These are phyloP conservation scores for Fusarium humuli DNA, from an alignment of 2,329 filamentous ascomycete genomes.

Conservation along the genomic window DNA sequence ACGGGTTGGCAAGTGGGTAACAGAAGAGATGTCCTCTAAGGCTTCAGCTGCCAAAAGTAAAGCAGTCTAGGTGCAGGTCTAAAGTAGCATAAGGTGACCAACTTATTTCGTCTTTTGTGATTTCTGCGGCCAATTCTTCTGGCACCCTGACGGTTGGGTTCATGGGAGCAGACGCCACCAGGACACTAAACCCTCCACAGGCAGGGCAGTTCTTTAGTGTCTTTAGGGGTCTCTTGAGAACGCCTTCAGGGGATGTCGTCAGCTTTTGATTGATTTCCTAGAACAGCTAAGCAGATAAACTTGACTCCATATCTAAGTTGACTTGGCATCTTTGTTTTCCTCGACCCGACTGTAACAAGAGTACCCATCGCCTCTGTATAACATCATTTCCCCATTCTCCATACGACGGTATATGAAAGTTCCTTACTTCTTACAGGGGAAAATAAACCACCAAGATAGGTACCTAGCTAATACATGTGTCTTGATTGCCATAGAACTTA, in stretches of 20 bases:
- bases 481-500: constrained; percentile 13
- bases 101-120: too few relatives aligned
- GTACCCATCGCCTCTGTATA: not conserved
- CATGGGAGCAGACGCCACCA: constrained; percentile 19
- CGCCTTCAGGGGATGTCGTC: constrained; percentile 2
- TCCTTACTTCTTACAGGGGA: constrained; percentile 6
- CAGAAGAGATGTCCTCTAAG: too few relatives aligned
- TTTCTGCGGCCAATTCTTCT: too few relatives aligned
- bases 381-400: not conserved
- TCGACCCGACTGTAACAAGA: constrained; percentile 1
- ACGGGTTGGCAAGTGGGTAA: not conserved
- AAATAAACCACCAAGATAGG: not conserved
- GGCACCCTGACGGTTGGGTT: not conserved
- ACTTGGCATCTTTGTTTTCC: constrained; percentile 9
- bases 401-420: not conserved
- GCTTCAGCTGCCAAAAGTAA: too few relatives aligned
- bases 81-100: too few relatives aligned
- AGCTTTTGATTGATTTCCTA: constrained; percentile 1
- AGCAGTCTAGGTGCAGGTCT: too few relatives aligned
- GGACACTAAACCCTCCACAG: constrained; percentile 5
- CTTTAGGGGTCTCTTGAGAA: constrained; percentile 18
- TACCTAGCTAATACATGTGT: constrained; percentile 4
- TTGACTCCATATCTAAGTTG: not conserved
- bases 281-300: not conserved
- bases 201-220: constrained; percentile 17